Conservation (phyloP, 768 basidiomycete genomes). For the Sarcodon sp. region DNA sequence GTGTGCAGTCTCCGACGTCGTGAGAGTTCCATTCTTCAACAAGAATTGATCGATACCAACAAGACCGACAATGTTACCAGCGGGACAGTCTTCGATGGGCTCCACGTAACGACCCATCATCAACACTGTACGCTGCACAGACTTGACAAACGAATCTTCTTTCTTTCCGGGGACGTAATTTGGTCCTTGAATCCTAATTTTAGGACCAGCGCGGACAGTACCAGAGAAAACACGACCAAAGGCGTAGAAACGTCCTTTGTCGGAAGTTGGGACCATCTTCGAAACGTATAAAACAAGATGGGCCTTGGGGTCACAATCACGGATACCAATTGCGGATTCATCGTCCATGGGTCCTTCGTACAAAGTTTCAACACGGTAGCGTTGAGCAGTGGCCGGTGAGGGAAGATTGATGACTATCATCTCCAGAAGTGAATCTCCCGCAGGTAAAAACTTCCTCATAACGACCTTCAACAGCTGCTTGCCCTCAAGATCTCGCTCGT, state of each 20-base stretch:
- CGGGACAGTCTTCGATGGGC: slow-evolving; percentile 97
- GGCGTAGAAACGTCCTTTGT: slow-evolving; percentile 99
- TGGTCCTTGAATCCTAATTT: slow-evolving; percentile 98
- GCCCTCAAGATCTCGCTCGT: slow-evolving; percentile 90
- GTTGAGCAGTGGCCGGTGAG: slow-evolving; percentile 92
- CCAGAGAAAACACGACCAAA: slow-evolving; percentile 99
- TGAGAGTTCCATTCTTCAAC: slow-evolving; percentile 97
- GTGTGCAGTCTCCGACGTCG: slow-evolving; percentile 96
- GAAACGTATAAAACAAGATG: slow-evolving; percentile 98
- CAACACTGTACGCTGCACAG: slow-evolving; percentile 95
- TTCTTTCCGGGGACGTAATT: slow-evolving; percentile 99
- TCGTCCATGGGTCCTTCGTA: slow-evolving; percentile 99
- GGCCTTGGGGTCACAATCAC: slow-evolving; percentile 93
- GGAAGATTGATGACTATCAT: slow-evolving; percentile 99
- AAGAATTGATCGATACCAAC: slow-evolving; percentile 99
- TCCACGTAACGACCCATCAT: slow-evolving; percentile 99
- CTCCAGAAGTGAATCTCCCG: slow-evolving; percentile 96
- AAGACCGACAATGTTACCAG: slow-evolving; percentile 97
- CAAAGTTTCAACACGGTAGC: slow-evolving; percentile 97
- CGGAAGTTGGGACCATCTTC: slow-evolving; percentile 99
- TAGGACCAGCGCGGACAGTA: slow-evolving; percentile 92
- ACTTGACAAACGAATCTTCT: slow-evolving; percentile 95
- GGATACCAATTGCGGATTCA: slow-evolving; percentile 96
- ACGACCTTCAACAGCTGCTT: slow-evolving; percentile 93
- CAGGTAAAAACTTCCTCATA: slow-evolving; percentile 99